Conservation (phyloP, 257 asterid genomes). For the Avicennia marina region DNA sequence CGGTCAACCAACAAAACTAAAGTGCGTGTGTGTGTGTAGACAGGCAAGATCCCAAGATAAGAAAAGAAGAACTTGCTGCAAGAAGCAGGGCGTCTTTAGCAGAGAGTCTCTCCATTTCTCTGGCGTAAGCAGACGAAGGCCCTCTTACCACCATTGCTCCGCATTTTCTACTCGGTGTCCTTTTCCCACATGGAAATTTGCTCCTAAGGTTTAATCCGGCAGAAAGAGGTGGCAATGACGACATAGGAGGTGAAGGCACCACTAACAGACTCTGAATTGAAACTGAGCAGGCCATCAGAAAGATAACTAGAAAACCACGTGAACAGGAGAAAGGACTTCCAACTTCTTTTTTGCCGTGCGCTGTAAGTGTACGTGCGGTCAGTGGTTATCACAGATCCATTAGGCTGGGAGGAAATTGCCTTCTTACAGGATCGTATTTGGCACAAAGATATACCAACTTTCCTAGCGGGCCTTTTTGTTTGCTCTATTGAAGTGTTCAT, state of each 20-base stretch:
- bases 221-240: conserved; percentile 16
- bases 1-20: not conserved
- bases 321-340: not conserved
- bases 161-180: conserved; percentile 23
- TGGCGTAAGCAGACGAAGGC: conserved; percentile 71
- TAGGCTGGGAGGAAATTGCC: too few relatives aligned
- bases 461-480: not conserved
- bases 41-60: too few relatives aligned
- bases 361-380: not conserved
- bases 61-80: conserved; percentile 36
- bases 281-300: conserved; percentile 32
- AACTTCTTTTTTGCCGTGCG: not conserved
- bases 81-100: conserved; percentile 82
- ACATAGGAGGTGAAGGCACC: conserved; percentile 8
- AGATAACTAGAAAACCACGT: not conserved
- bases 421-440: too few relatives aligned
- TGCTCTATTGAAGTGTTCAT: too few relatives aligned
- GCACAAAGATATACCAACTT: not conserved
- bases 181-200: conserved; percentile 9
- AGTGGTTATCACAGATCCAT: too few relatives aligned
- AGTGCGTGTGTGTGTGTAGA: too few relatives aligned
- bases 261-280: conserved; percentile 22
- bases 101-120: conserved; percentile 71
- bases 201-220: not conserved
- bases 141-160: conserved; percentile 66